Evolutionary conservation across 2,329 filamentous ascomycete genomes (phyloP), one percentile per base, ranked within the genome.

Genomic region (Paracoccidioides lutzii): DNA sequence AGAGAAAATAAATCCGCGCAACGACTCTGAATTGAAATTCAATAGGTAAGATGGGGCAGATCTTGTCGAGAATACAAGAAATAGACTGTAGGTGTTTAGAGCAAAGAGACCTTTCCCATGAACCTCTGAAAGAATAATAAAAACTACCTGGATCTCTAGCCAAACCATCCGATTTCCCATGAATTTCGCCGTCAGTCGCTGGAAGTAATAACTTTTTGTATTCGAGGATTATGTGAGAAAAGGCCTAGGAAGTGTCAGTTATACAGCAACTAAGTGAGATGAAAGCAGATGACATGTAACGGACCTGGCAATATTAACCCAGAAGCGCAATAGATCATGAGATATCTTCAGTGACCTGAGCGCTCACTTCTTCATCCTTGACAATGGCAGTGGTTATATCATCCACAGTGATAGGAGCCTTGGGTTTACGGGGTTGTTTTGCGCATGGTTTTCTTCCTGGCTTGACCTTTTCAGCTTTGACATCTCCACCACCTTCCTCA

Each of bases 381-480:
- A 28, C 14, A 3, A 42, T 33, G 30, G 35, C 35, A 1, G 10
- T 49, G 5, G 22, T 22, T 8, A 12, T 42, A 38, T 57, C n/a
- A 12, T 50, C 10, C 28, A 56, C 38, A 33, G 10, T 4, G 15
- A 28, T 4, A 32, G 45, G 48, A 14, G 50, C 37, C 35, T 53
- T 55, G 10, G 57, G 57, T 43, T 57, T 59, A 33, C 44, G 51
- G 10, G 42, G 42, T 30, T 35, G 52, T 32, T 59, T 57, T 4
- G 38, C 38, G 6, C 37, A 35, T 6, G 49, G 22, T 7, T 42
- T 41, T 10, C 8, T 42, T 9, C 33, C 33, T 9, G 54, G 43
- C 15, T 58, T 59, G 4, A 48, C 40, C 22, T 35, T 55, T n/a
- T 48, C 48, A 4, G 10, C 28, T 12, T 59, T 52, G 8, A 35